Conservation (phyloP, 176 grass and related monocot genomes). For the Pontederia paniculata region DNA sequence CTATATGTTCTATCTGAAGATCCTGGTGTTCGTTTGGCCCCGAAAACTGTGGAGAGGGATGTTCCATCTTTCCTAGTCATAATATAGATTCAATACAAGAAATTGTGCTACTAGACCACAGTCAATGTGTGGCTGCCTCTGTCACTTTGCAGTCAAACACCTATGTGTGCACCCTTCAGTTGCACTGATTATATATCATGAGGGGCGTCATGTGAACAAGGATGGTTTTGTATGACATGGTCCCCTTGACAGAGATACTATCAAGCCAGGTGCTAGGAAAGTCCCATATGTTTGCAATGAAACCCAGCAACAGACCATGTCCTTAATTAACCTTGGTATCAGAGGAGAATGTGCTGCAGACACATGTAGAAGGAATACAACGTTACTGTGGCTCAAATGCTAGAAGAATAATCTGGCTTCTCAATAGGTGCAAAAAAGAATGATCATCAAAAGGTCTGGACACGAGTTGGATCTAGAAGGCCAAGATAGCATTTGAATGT, state of each 20-base stretch:
- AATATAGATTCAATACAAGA: conserved; percentile 75
- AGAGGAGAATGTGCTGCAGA: conserved; percentile 82
- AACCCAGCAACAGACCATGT: conserved; percentile 91
- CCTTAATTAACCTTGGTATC: conserved; percentile 80
- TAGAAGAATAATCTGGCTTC: conserved; percentile 46
- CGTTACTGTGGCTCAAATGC: conserved; percentile 62
- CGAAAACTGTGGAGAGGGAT: conserved; percentile 83
- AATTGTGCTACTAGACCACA: conserved; percentile 69
- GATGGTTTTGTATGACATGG: conserved; percentile 76
- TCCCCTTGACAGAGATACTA: conserved; percentile 72
- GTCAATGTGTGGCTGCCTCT: conserved; percentile 85
- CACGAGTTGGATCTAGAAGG: conserved; percentile 86
- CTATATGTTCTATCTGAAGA: conserved; percentile 18
- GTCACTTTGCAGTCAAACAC: conserved; percentile 73
- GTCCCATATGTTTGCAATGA: conserved; percentile 74
- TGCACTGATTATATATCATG: conserved; percentile 83
- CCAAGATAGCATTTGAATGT: conserved; percentile 78
- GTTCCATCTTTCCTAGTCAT: conserved; percentile 67
- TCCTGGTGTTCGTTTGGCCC: conserved; percentile 98
- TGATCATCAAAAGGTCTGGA: conserved; percentile 92
- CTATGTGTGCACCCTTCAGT: conserved; percentile 53
- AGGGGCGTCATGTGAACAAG: conserved; percentile 77
- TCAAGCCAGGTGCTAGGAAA: conserved; percentile 62
- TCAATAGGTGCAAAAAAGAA: conserved; percentile 89
- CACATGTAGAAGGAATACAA: conserved; percentile 76